Percentiles rank a stretch among this genome's conserved stretches.
phyloP scores from a whole-genome alignment of 257 asterid genomes.

The Cinchona pubescens region DNA sequence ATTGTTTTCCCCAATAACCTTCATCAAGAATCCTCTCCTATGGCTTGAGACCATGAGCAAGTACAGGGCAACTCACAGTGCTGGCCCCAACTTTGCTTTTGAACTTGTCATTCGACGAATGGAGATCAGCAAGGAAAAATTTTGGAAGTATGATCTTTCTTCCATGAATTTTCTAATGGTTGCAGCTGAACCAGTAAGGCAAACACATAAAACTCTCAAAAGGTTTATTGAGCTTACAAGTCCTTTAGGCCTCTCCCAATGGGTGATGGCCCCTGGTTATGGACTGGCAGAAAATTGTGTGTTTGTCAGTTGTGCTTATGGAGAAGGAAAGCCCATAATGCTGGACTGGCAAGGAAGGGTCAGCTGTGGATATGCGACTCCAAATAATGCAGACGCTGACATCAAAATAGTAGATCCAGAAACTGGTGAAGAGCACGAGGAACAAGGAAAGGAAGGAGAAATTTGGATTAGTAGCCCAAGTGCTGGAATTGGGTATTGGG shows the following conservation, averaged over 20 bases:
- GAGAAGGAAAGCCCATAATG: constrained; percentile 58
- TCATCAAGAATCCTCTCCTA: constrained; percentile 71
- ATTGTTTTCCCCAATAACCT: constrained; percentile 73
- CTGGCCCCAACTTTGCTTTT: constrained; percentile 82
- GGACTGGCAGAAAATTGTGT: constrained; percentile 91
- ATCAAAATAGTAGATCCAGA: constrained; percentile 62
- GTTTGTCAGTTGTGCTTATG: constrained; percentile 74
- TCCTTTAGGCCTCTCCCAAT: constrained; percentile 67
- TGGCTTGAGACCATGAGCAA: constrained; percentile 68
- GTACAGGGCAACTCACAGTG: constrained; percentile 75
- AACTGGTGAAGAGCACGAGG: constrained; percentile 43
- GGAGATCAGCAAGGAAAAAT: constrained; percentile 51
- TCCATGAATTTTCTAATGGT: constrained; percentile 69
- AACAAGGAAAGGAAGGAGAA: constrained; percentile 64
- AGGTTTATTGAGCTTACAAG: constrained; percentile 57
- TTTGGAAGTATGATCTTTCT: constrained; percentile 52
- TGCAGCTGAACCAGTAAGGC: constrained; percentile 87
- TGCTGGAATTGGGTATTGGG: constrained; percentile 81
- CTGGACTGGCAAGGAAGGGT: constrained; percentile 91
- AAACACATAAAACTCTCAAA: constrained; percentile 53
- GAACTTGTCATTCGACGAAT: constrained; percentile 61
- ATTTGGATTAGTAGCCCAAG: constrained; percentile 87
- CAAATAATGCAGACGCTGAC: constrained; percentile 49
- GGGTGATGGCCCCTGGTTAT: constrained; percentile 80
- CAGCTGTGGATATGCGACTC: constrained; percentile 55